Conservation (phyloP, 2,329 filamentous ascomycete genomes). For the Neoascochyta sp. region DNA sequence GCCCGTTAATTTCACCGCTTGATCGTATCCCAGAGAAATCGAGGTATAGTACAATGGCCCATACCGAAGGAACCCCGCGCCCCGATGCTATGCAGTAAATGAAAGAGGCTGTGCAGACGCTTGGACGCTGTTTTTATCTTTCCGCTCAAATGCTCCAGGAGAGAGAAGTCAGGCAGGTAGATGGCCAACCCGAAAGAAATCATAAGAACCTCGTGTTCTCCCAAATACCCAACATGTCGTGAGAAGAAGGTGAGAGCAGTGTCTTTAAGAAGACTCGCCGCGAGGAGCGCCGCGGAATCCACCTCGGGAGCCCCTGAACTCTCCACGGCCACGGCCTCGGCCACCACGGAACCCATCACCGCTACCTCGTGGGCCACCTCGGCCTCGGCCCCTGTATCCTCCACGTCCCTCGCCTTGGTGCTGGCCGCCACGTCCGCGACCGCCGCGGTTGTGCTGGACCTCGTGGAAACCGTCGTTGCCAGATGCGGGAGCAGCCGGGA, state of each 20-base stretch:
- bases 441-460: slow-evolving; percentile 49
- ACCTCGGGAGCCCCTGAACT: slow-evolving; percentile 44
- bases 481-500: slow-evolving; percentile 27
- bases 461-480: slow-evolving; percentile 68
- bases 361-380: slow-evolving; percentile 39
- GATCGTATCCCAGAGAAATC: slow-evolving; percentile 22
- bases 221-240: slow-evolving; percentile 9
- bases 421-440: slow-evolving; percentile 48
- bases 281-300: slow-evolving; percentile 31
- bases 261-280: slow-evolving; percentile 22
- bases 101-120: slow-evolving; percentile 29
- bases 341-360: slow-evolving; percentile 41
- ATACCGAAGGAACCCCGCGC: slow-evolving; percentile 29
- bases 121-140: slow-evolving; percentile 17
- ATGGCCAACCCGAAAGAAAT: slow-evolving; percentile 12
- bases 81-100: slow-evolving; percentile 41
- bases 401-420: slow-evolving; percentile 47
- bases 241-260: slow-evolving; percentile 2
- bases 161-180: slow-evolving; percentile 12
- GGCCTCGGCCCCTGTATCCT: slow-evolving; percentile 54
- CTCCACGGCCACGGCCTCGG: slow-evolving; percentile 39
- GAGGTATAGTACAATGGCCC: slow-evolving; percentile 33
- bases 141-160: slow-evolving; percentile 24
- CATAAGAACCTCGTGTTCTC: slow-evolving; percentile 10
- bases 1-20: slow-evolving; percentile 20